phyloP scores from a whole-genome alignment of 306 rosid species.

The Urtica urens region DNA sequence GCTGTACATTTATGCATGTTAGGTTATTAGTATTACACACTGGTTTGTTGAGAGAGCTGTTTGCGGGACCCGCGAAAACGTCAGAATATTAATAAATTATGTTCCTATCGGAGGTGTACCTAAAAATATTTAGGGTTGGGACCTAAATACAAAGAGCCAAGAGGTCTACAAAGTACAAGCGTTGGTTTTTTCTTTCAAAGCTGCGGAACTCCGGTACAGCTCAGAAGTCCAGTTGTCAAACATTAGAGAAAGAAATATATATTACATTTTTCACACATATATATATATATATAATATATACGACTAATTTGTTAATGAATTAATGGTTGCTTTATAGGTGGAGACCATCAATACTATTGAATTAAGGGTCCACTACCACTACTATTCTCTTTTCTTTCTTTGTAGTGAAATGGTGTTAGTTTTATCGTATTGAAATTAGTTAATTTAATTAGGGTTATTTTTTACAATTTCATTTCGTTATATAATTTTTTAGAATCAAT shows the following conservation, averaged over 20 bases:
- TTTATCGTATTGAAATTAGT: too few relatives aligned
- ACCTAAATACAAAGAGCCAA: constrained; percentile 20
- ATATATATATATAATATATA: constrained; percentile 1
- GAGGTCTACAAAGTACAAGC: constrained; percentile 23
- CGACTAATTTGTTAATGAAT: constrained; percentile 13
- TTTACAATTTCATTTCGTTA: too few relatives aligned
- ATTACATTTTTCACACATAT: background rate
- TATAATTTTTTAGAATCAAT: too few relatives aligned
- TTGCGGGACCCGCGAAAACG: constrained; percentile 7
- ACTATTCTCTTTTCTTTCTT: too few relatives aligned
- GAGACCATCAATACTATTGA: constrained; percentile 15
- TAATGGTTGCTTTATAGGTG: constrained; percentile 25
- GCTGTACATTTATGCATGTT: background rate
- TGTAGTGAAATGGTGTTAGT: too few relatives aligned
- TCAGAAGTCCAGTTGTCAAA: constrained; percentile 43
- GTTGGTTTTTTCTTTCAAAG: constrained; percentile 23
- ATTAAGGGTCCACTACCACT: background rate
- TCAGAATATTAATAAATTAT: too few relatives aligned
- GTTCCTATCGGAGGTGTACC: constrained; percentile 26
- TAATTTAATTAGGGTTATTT: too few relatives aligned
- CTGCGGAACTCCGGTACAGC: constrained; percentile 39
- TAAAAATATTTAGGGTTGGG: constrained; percentile 20
- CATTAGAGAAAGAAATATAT: constrained; percentile 9
- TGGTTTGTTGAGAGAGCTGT: background rate
- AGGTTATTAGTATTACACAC: background rate